phyloP scores from a whole-genome alignment of 192 early-diverging fungal genomes.

The Coemansia sp. region DNA sequence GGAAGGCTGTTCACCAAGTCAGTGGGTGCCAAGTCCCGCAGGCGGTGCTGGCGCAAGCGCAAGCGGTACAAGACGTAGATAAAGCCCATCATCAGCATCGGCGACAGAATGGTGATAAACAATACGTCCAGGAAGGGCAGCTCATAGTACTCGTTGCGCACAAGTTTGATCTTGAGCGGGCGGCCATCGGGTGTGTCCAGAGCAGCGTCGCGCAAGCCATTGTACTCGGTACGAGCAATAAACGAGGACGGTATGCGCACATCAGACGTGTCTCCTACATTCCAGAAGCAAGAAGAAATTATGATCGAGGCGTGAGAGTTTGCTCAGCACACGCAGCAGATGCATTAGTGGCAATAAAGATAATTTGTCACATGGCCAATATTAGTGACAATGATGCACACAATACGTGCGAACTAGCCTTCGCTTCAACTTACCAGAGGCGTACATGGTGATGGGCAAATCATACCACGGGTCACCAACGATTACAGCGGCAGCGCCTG shows the following conservation, averaged over 20 bases:
- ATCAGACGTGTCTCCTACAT: conserved; percentile 81
- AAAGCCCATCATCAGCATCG: conserved; percentile 76
- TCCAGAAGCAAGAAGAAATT: conserved; percentile 2
- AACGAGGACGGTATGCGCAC: conserved; percentile 88
- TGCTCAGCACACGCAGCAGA: not conserved
- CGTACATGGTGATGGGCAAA: conserved; percentile 86
- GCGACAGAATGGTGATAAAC: conserved; percentile 81
- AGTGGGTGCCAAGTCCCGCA: conserved; percentile 76
- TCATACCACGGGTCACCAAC: conserved; percentile 82
- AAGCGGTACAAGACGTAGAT: conserved; percentile 75
- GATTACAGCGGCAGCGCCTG: conserved; percentile 82
- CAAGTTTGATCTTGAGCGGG: conserved; percentile 39
- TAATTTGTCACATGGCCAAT: conserved; percentile 7
- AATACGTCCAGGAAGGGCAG: conserved; percentile 80
- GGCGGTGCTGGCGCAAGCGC: conserved; percentile 69
- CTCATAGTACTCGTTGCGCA: conserved; percentile 57
- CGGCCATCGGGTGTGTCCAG: conserved; percentile 11
- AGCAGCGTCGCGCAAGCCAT: conserved; percentile 56
- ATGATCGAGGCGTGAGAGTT: not conserved
- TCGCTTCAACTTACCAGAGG: conserved; percentile 29
- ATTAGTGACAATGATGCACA: not conserved
- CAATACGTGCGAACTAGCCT: conserved; percentile 52
- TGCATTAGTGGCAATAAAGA: not conserved
- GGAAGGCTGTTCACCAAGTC: conserved; percentile 77
- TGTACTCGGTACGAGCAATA: conserved; percentile 72